Conservation (phyloP, 176 grass and related monocot genomes). For the Oryza punctata region DNA sequence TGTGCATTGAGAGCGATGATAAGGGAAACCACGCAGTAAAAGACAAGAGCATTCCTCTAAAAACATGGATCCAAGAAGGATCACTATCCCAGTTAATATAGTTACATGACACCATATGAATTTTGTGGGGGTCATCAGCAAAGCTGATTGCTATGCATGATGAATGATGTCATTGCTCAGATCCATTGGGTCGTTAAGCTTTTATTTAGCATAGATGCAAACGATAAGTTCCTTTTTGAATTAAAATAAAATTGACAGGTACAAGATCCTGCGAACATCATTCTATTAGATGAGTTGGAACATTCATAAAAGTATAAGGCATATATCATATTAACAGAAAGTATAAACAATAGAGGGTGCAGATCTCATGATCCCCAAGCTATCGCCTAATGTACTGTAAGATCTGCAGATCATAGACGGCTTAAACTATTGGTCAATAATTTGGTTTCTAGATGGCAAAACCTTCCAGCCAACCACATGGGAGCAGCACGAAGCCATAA, state of each 20-base stretch:
- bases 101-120: neutral
- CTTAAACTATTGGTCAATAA: slow-evolving; percentile 39
- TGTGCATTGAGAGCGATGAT: neutral
- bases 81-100: slow-evolving; percentile 29
- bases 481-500: slow-evolving; percentile 32
- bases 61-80: neutral
- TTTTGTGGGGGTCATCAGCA: slow-evolving; percentile 22
- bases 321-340: slow-evolving; percentile 9
- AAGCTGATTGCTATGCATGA: slow-evolving; percentile 19
- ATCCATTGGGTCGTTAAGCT: slow-evolving; percentile 22
- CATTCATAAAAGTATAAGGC: slow-evolving; percentile 35
- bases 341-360: slow-evolving; percentile 54
- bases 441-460: slow-evolving; percentile 16
- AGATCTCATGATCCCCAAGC: slow-evolving; percentile 44
- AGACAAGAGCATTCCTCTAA: neutral
- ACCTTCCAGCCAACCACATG: slow-evolving; percentile 50
- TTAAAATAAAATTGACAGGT: slow-evolving; percentile 34
- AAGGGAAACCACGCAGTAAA: neutral
- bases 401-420: slow-evolving; percentile 20
- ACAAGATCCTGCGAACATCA: slow-evolving; percentile 47
- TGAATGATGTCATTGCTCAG: slow-evolving; percentile 1
- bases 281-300: slow-evolving; percentile 42
- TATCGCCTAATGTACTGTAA: slow-evolving; percentile 35
- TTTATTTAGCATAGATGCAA: slow-evolving; percentile 40
- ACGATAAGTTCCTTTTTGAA: slow-evolving; percentile 41